A percentile compares a stretch with the other conserved stretches of the same genome.
phyloP scores from a whole-genome alignment of 2,329 filamentous ascomycete genomes.

The Fusarium udum region DNA sequence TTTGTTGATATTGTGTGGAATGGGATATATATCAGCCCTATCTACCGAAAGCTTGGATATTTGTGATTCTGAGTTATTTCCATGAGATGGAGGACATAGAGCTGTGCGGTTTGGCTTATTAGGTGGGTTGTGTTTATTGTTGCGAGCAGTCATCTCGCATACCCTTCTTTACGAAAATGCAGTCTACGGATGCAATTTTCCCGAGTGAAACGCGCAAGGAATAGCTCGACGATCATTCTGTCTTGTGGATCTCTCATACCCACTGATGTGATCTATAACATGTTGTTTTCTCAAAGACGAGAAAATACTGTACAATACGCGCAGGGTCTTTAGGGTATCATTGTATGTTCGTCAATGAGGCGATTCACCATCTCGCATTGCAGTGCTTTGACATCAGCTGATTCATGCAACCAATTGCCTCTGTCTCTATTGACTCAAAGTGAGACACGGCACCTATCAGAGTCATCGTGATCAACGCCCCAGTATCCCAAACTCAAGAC shows the following conservation, averaged over 20 bases:
- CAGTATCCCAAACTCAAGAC: not conserved
- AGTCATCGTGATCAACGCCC: not conserved
- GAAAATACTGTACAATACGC: not conserved
- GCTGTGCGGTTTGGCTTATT: not conserved
- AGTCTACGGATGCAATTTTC: not conserved
- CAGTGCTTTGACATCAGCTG: slow-evolving; percentile 1
- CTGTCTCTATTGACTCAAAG: not conserved
- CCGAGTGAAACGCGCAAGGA: not conserved
- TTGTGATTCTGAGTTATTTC: not conserved
- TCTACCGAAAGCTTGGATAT: not conserved
- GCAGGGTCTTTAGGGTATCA: not conserved
- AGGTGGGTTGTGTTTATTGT: fast-evolving
- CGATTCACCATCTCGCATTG: not conserved
- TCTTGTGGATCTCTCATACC: not conserved
- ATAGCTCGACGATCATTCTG: not conserved
- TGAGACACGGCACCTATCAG: not conserved
- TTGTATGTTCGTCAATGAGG: not conserved
- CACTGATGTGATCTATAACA: not conserved
- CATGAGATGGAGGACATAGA: fast-evolving
- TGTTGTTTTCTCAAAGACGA: not conserved
- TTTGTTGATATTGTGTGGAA: not conserved
- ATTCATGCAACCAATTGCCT: not conserved
- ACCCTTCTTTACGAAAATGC: not conserved
- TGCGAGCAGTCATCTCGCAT: not conserved
- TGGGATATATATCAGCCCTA: not conserved